phyloP scores from a whole-genome alignment of 192 early-diverging fungal species.

The Coemansia sp. region DNA sequence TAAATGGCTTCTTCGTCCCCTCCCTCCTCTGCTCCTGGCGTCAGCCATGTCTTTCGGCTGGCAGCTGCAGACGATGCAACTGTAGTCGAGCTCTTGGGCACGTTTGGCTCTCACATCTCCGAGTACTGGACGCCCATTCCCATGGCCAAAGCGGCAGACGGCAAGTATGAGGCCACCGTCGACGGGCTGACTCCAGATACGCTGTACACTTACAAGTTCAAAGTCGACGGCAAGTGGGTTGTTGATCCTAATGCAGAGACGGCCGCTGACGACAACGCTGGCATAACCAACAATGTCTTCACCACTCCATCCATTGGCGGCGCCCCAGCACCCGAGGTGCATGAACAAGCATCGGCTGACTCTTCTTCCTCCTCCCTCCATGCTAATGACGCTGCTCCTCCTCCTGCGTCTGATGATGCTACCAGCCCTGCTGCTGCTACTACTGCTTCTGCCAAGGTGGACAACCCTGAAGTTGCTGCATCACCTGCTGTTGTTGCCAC shows the following conservation, averaged over 20 bases:
- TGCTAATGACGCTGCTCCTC: no score
- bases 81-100: constrained; percentile 45
- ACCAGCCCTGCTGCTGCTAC: constrained; percentile 7
- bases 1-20: not conserved
- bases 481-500: no score
- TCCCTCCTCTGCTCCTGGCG: not conserved
- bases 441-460: no score
- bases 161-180: constrained; percentile 26
- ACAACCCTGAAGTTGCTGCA: constrained; percentile 1
- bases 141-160: constrained; percentile 26
- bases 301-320: not conserved
- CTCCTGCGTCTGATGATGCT: constrained; percentile 10
- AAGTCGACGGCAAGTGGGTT: constrained; percentile 46
- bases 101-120: constrained; percentile 24
- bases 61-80: constrained; percentile 8
- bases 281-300: constrained; percentile 40
- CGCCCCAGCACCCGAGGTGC: not conserved
- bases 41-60: constrained; percentile 37
- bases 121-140: constrained; percentile 40
- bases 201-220: constrained; percentile 43
- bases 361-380: not conserved
- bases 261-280: constrained; percentile 26
- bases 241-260: constrained; percentile 37
- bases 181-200: constrained; percentile 13
- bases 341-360: not conserved